Percentiles rank a stretch among this genome's conserved stretches.
Conservation (phyloP, 345 rosid genomes). For the Citropsis articulata region DNA sequence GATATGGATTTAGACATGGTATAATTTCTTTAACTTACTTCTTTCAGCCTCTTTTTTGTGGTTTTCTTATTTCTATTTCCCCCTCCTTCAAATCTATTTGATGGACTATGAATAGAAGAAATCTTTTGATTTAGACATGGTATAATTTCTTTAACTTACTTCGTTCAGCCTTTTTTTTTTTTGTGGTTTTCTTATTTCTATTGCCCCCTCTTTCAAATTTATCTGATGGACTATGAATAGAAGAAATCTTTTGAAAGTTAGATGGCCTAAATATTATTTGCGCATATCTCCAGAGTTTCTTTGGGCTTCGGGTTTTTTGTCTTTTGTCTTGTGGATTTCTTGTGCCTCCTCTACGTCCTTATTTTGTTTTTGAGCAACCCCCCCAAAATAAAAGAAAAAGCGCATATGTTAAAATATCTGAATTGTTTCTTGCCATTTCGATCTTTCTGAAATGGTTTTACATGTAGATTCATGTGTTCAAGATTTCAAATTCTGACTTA, state of each 20-base stretch:
- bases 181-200: neutral
- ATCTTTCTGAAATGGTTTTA: neutral
- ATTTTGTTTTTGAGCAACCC: too few relatives aligned
- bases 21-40: slow-evolving; percentile 16
- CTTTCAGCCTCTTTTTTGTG: neutral
- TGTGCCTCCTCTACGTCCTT: too few relatives aligned
- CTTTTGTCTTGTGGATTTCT: too few relatives aligned
- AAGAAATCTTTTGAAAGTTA: neutral
- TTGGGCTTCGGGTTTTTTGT: too few relatives aligned
- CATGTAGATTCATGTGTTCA: neutral
- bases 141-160: slow-evolving; percentile 26
- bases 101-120: neutral
- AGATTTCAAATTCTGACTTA: neutral
- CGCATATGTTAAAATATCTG: neutral
- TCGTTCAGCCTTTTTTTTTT: neutral
- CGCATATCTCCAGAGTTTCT: neutral
- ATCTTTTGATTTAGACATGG: slow-evolving; percentile 50
- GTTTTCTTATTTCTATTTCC: neutral
- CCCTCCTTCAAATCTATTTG: neutral
- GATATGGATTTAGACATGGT: slow-evolving; percentile 76
- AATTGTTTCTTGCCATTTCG: neutral
- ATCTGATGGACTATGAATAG: neutral
- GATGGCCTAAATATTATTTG: neutral
- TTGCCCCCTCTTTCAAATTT: neutral
- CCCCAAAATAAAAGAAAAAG: neutral